Evolutionary conservation across 2,329 filamentous ascomycete species (phyloP), one percentile per base, ranked within the genome.

Genomic region (Nemania sp.): DNA sequence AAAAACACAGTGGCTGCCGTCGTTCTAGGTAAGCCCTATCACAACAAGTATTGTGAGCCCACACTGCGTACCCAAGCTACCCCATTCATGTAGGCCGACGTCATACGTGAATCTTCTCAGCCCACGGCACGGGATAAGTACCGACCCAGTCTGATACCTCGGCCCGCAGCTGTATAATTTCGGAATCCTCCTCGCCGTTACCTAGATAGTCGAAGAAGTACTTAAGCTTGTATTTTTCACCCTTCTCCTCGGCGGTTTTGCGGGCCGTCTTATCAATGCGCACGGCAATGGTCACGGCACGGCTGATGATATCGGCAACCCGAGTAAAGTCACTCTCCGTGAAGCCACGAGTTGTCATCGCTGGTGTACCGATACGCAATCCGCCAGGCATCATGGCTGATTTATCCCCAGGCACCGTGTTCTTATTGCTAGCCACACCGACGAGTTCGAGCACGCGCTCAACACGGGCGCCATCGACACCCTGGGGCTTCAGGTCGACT

Each of bases 401-500:
- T 79, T 91, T 93, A 82, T 99, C 96, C 51, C 95, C 96, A 0
- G 96, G 96, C 0, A 98, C 95, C 7, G 96, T 98, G 84, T 99
- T 99, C 88, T 99, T 99, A 87, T 99, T 99, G 79, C 93, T 92
- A n/a, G 96, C 96, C 60, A 98, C 95, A 75, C 95, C 95, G 73
- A 97, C 93, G 54, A 97, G 89, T 80, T 98, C 94, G 26, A 98
- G 87, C 18, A 97, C 90, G 54, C 93, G 90, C 84, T 98, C 94
- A 15, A 97, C 93, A 61, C 94, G 91, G 26, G 92, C 92, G 73
- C 94, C 94, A 77, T 99, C 96, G 69, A 99, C 90, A 66, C 87
- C 87, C 79, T 96, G 92, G 43, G 93, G 90, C 84, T 97, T 97
- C 58, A 99, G 88, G 80, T 99, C 96, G 56, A 96, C 86, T 20